phyloP scores from a whole-genome alignment of 1,139 yeast species.

The Blastobotrys indianensis region DNA sequence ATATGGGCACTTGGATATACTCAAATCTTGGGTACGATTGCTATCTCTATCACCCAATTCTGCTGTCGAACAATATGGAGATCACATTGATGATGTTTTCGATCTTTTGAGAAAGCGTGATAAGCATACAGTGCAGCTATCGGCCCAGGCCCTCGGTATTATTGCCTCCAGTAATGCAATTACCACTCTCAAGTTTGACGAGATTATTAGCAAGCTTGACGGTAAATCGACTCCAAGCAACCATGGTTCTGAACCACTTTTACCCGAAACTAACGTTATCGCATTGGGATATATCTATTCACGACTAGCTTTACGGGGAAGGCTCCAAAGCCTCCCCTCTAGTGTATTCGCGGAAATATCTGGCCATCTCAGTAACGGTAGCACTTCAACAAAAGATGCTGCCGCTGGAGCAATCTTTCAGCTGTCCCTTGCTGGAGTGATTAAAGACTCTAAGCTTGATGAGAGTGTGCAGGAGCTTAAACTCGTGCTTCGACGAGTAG shows the following conservation, averaged over 20 bases:
- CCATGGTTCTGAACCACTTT: neutral
- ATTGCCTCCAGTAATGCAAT: conserved; percentile 44
- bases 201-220: conserved; percentile 11
- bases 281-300: conserved; percentile 13
- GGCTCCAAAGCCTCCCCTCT: conserved; percentile 3
- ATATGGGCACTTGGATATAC: conserved; percentile 2
- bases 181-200: conserved; percentile 19
- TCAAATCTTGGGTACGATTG: conserved; percentile 21
- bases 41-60: conserved; percentile 26
- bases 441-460: neutral
- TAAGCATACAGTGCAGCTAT: conserved; percentile 29
- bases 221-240: neutral
- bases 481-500: neutral
- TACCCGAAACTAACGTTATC: conserved; percentile 3
- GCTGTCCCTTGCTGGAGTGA: conserved; percentile 2
- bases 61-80: conserved; percentile 19
- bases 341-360: neutral
- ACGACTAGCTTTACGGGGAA: conserved; percentile 16
- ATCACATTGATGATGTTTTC: conserved; percentile 12
- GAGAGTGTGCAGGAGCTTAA: neutral
- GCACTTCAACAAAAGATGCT: conserved; percentile 14
- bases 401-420: conserved; percentile 11
- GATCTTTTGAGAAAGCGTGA: conserved; percentile 25
- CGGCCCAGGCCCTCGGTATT: conserved; percentile 50
- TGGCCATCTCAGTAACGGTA: conserved; percentile 6